Evolutionary conservation across 2,329 filamentous ascomycete genomes (phyloP), one percentile per base, ranked within the genome.

Genomic region (Neocatenulostroma microsporum): DNA sequence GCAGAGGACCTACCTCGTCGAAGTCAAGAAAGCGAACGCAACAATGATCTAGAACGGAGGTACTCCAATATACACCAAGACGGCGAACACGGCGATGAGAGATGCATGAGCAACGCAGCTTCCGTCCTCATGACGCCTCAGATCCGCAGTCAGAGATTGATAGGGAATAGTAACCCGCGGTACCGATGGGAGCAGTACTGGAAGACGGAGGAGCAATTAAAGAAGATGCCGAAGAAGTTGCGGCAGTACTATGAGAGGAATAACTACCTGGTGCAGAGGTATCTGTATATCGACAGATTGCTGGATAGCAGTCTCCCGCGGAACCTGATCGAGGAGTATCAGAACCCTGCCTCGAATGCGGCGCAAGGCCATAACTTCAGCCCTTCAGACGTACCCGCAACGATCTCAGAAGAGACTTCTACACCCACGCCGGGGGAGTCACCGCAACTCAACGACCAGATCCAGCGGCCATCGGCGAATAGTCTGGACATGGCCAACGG

Each of bases 221-320:
- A 74, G 47, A 57, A 62, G 39, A 81, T 93, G 54, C 81, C 78
- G 56, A 82, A 80, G 57, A 71, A 78, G n/a, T 62, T 93, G 42
- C 82, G 87, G 30, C 57, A 80, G 54, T 95, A 94, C 64, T 94
- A 96, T 56, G 81, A 93, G 67, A 78, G 84, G 28, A 89, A 80
- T 56, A 96, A 96, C 63, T 79, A 80, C 49, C 70, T 95, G 28
- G 78, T 96, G 41, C 84, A 91, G 59, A 83, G 94, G 58, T 96
- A 95, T 59, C 71, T 93, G 45, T 95, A 93, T 59, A 94, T 95
- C 51, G 89, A 95, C 62, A 77, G 82, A 35, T 69, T 96, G 39
- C 73, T 96, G 43, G 87, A 94, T 62, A 94, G 86, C 7, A 88
- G 85, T 20, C 75, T 94, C n/a, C 88, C 88, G 2, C 88, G 94